Conservation (phyloP, 441 rosid species). For the Cnidoscolus chayamansa region DNA sequence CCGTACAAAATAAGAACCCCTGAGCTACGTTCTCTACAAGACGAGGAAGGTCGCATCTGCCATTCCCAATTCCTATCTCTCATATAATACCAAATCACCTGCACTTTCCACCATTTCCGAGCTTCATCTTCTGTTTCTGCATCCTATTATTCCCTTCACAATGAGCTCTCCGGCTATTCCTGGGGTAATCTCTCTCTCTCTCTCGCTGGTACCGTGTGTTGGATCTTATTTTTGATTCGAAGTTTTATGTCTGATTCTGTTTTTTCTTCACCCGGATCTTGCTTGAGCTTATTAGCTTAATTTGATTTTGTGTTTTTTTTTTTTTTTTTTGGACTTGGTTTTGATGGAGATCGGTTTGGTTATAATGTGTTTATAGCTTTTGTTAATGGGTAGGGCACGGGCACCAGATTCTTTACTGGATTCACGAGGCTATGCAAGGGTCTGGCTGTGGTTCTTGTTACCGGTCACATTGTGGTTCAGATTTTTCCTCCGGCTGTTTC, state of each 20-base stretch:
- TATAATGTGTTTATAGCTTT: neutral
- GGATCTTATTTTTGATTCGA: constrained; percentile 31
- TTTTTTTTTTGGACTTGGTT: neutral
- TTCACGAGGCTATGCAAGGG: constrained; percentile 94
- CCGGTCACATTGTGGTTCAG: constrained; percentile 74
- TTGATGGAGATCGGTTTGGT: constrained; percentile 1
- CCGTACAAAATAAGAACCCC: neutral
- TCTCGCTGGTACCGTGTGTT: neutral
- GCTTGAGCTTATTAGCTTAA: neutral
- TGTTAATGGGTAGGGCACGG: constrained; percentile 48
- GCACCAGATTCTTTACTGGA: constrained; percentile 57
- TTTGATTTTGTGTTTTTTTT: neutral
- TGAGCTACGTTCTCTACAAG: neutral
- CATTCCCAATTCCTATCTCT: neutral
- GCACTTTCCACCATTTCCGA: neutral
- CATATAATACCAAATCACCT: neutral
- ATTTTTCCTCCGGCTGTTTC: constrained; percentile 61
- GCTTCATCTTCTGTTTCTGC: neutral
- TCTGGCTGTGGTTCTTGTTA: constrained; percentile 66
- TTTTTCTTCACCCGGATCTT: neutral
- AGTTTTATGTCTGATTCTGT: neutral
- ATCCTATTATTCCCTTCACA: constrained; percentile 7
- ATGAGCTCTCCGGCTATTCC: constrained; percentile 64
- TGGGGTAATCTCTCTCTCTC: constrained; percentile 28
- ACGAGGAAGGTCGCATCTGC: neutral